Percentiles rank a stretch among this genome's conserved stretches.
These are phyloP conservation scores for Suillus subluteus DNA, from an alignment of 768 basidiomycete species.

Conservation along the genomic window DNA sequence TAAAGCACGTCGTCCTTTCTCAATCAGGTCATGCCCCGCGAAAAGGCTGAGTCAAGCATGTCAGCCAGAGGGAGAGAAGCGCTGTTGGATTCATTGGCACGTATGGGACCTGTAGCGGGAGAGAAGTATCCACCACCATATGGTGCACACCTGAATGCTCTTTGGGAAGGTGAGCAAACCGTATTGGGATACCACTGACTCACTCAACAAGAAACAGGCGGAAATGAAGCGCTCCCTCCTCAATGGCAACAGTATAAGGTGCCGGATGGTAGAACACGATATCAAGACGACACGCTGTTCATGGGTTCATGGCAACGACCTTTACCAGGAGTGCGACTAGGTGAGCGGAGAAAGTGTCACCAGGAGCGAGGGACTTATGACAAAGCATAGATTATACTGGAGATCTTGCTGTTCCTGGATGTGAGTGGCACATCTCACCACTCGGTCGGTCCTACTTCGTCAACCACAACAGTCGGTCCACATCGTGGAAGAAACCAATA, in stretches of 20 bases:
- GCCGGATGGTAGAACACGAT: rapidly evolving
- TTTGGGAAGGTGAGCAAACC: background rate
- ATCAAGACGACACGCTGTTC: background rate
- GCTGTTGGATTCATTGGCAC: background rate
- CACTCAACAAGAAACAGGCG: background rate
- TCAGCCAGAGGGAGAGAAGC: background rate
- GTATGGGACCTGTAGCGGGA: background rate
- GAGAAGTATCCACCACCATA: background rate
- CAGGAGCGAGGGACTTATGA: background rate
- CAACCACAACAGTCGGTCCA: background rate
- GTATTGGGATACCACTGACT: background rate
- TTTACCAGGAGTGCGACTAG: conserved; percentile 3
- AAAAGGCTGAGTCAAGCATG: background rate
- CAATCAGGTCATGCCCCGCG: background rate
- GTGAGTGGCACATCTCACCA: background rate
- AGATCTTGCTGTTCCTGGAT: background rate
- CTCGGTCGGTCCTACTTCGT: background rate
- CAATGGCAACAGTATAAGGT: background rate
- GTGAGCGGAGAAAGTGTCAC: background rate
- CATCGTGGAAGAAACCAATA: background rate
- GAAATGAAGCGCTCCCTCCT: background rate
- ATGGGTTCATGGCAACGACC: background rate
- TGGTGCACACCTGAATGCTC: background rate
- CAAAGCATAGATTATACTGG: background rate
- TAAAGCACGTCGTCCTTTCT: background rate